Base-by-base conservation (phyloP, 108 stramenopile genomes). In the Aureococcus anophagefferens region DNA sequence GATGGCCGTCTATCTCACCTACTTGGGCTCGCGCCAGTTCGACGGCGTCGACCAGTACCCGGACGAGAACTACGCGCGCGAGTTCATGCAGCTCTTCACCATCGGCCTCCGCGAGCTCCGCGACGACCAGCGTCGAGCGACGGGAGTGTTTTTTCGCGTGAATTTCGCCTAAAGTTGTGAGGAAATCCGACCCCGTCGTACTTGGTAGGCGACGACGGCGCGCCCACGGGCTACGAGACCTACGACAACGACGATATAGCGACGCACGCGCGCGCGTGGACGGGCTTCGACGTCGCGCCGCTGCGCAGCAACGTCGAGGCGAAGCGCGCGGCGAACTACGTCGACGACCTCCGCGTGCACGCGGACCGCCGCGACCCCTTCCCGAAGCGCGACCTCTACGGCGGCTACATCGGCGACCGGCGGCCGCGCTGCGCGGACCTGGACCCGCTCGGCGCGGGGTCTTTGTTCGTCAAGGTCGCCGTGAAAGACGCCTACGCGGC, bases 201-300 rank as follows among this genome's bases (percentile, higher is more conserved):
- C n/a, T n/a, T n/a, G n/a, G n/a, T n/a, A n/a, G 80, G 88, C 64
- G 74, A 69, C 31, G 87, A 89, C 79, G 91, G 91, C 17, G 88
- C 85, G 40, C 71, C 44, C 5, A 67, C 70, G 37, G 83, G 81
- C 40, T 69, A 84, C 65, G 66, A 68, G 28, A 82, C 81, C 4
- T 91, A 91, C 77, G 80, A 83, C 3, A 89, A 89, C 69, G 82
- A 86, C n/a, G 88, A 89, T 74, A 88, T 91, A 46, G 74, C 76
- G 68, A 77, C 76, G 65, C 81, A 69, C 21, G 81, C 87, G 0
- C 79, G 81, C 64, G 86, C 80, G 5, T 87, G 85, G 87, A 89
- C 89, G 37, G 89, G 87, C 28, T 85, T 88, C 65, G 35, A 79
- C 36, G 64, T 37, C 13, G 68, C 71, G 35, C 33, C 46, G 65